A percentile compares a stretch with the other conserved stretches of the same genome.
Conservation (phyloP, 768 basidiomycete genomes). For the Paxillus rubicundulus region DNA sequence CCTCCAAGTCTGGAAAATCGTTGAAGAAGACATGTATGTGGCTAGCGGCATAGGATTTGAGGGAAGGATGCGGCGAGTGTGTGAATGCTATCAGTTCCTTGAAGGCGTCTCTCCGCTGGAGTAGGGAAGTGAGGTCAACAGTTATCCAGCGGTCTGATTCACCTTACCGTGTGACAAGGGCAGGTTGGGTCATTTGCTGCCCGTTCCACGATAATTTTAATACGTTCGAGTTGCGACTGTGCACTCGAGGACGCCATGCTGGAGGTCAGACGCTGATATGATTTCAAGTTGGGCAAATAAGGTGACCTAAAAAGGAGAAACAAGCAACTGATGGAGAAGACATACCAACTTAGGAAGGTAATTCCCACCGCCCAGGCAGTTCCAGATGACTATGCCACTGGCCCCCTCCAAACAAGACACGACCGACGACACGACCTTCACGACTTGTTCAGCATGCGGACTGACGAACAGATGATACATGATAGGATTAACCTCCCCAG, state of each 20-base stretch:
- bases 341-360: conserved; percentile 16
- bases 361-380: conserved; percentile 18
- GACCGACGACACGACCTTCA: background rate
- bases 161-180: conserved; percentile 39
- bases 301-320: background rate
- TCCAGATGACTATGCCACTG: background rate
- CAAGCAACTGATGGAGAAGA: background rate
- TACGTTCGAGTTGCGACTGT: conserved; percentile 17
- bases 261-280: background rate
- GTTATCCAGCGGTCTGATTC: background rate
- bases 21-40: conserved; percentile 59
- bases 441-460: conserved; percentile 24
- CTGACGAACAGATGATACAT: conserved; percentile 38
- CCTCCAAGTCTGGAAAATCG: conserved; percentile 70
- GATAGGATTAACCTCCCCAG: conserved; percentile 69
- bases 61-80: conserved; percentile 42
- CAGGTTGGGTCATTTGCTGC: conserved; percentile 40
- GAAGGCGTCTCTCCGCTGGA: conserved; percentile 51
- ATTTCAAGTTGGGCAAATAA: background rate
- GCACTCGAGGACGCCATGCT: conserved; percentile 21
- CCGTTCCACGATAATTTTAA: conserved; percentile 40
- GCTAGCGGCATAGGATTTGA: conserved; percentile 57
- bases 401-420: background rate
- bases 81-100: conserved; percentile 53
- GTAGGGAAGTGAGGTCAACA: conserved; percentile 11